These are phyloP conservation scores for Cytospora paraplurivora DNA, from an alignment of 2,329 filamentous ascomycete species.

Conservation along the genomic window DNA sequence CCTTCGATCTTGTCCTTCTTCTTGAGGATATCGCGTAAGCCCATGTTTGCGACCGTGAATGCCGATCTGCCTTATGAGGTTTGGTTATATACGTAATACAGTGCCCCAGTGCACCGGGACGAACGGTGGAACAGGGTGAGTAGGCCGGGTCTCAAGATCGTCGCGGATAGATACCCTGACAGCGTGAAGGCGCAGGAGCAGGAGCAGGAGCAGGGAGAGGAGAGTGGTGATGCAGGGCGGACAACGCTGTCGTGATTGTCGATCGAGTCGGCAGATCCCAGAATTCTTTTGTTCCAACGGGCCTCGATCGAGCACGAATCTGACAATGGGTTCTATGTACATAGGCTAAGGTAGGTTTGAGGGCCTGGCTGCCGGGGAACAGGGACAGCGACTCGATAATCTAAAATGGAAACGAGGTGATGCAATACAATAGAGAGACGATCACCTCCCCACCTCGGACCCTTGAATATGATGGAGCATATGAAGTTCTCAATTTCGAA, in stretches of 20 bases:
- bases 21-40: conserved; percentile 55
- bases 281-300: background rate
- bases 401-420: conserved; percentile 9
- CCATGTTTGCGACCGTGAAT: conserved; percentile 41
- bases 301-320: background rate
- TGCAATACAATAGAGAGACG: conserved; percentile 3
- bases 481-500: conserved; percentile 1
- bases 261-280: conserved; percentile 7
- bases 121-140: background rate
- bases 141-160: background rate
- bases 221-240: background rate
- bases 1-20: conserved; percentile 53
- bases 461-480: conserved; percentile 15
- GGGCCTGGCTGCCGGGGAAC: background rate
- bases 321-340: background rate
- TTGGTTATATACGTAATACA: background rate
- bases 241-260: background rate
- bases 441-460: conserved; percentile 25
- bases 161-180: background rate
- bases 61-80: background rate
- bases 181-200: too few relatives aligned
- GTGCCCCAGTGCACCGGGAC: background rate
- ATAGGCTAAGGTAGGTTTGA: background rate
- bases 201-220: background rate
- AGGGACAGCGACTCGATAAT: conserved; percentile 7